phyloP scores from a whole-genome alignment of 768 basidiomycete genomes.

The Pulveroboletus sp. region DNA sequence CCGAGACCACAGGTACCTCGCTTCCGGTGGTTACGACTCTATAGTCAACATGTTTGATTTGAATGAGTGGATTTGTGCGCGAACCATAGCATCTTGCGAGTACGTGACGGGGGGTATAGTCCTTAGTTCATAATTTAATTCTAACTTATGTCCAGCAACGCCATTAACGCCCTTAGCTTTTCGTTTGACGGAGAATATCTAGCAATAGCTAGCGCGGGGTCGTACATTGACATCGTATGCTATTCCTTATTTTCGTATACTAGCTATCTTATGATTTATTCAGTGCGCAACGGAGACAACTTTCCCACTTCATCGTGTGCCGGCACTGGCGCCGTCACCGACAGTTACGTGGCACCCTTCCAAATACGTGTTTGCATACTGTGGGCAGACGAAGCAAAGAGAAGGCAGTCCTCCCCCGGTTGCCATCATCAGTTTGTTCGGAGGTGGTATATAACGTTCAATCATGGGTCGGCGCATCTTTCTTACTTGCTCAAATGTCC shows the following conservation, averaged over 20 bases:
- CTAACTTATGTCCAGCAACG: conserved; percentile 44
- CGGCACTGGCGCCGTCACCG: conserved; percentile 67
- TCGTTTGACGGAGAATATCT: conserved; percentile 83
- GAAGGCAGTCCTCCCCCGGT: conserved; percentile 66
- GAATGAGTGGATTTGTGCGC: conserved; percentile 75
- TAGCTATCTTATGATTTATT: background rate
- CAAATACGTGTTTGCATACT: conserved; percentile 78
- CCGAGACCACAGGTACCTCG: conserved; percentile 54
- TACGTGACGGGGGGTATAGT: conserved; percentile 36
- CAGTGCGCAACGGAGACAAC: conserved; percentile 81
- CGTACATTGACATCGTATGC: conserved; percentile 76
- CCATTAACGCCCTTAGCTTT: conserved; percentile 73
- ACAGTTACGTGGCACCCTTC: conserved; percentile 83
- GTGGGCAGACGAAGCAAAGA: conserved; percentile 67
- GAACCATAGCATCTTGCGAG: conserved; percentile 81
- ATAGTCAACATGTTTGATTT: conserved; percentile 82
- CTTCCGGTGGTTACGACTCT: conserved; percentile 77
- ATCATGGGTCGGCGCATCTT: background rate
- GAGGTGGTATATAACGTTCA: conserved; percentile 37
- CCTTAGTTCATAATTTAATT: background rate
- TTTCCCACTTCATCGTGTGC: conserved; percentile 71
- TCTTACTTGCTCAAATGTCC: background rate
- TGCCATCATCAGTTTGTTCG: conserved; percentile 74
- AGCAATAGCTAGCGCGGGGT: conserved; percentile 69
- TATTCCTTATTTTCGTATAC: background rate